Conservation (phyloP, 306 rosid species). For the Hippophae tibetana region DNA sequence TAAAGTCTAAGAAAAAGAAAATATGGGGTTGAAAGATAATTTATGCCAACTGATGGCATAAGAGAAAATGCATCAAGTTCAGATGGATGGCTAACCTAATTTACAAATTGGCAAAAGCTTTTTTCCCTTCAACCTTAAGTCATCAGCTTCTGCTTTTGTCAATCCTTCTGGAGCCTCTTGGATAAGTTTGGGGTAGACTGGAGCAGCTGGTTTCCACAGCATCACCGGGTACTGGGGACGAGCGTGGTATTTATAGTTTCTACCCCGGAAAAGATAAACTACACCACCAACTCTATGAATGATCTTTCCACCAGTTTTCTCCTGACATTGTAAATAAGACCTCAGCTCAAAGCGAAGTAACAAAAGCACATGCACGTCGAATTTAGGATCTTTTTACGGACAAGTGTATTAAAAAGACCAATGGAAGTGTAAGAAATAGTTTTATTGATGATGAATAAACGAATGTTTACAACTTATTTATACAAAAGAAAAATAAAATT, state of each 20-base stretch:
- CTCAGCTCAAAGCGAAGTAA: not conserved
- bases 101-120: conserved; percentile 76
- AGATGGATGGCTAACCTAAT: conserved; percentile 50
- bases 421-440: too few species aligned
- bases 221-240: conserved; percentile 91
- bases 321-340: conserved; percentile 34
- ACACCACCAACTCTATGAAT: conserved; percentile 79
- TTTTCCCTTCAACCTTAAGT: conserved; percentile 56
- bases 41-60: not conserved
- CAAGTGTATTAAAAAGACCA: too few species aligned
- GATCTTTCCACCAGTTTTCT: conserved; percentile 80
- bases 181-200: conserved; percentile 86
- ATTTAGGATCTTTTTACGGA: too few species aligned
- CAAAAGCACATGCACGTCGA: not conserved
- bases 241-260: conserved; percentile 70
- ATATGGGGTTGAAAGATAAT: too few species aligned
- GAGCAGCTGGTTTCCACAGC: conserved; percentile 99
- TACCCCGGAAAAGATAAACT: conserved; percentile 81
- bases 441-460: too few species aligned
- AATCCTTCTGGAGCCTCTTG: conserved; percentile 90
- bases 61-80: conserved; percentile 1
- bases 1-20: too few species aligned
- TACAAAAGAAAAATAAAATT: too few species aligned
- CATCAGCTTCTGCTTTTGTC: conserved; percentile 68
- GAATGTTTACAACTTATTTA: too few species aligned